Percentiles rank a stretch among this genome's conserved stretches.
Evolutionary conservation across 192 early-diverging fungal species (phyloP).

Genomic region (Dispira simplex): DNA sequence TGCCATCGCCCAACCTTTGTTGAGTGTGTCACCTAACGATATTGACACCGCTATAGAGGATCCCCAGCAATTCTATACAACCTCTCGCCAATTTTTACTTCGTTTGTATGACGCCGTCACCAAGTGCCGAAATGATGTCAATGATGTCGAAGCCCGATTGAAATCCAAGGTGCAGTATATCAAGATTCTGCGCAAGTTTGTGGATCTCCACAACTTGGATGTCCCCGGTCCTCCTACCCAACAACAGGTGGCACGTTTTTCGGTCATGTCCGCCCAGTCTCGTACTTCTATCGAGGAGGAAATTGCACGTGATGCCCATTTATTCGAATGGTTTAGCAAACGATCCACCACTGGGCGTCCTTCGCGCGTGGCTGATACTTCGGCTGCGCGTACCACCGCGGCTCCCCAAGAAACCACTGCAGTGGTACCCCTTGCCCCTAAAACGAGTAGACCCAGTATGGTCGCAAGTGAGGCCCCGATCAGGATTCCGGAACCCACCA

Average conservation of each 20-base stretch:
- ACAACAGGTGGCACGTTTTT: background rate
- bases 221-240: background rate
- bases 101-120: constrained; percentile 8
- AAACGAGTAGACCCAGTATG: too few relatives aligned
- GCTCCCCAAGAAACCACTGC: too few relatives aligned
- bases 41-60: background rate
- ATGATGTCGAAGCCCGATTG: background rate
- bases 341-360: background rate
- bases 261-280: background rate
- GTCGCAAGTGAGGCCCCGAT: too few relatives aligned
- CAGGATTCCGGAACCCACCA: too few relatives aligned
- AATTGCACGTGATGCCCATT: constrained; percentile 7
- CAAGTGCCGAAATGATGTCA: constrained; percentile 12
- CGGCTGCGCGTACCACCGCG: too few relatives aligned
- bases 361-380: too few relatives aligned
- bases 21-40: background rate
- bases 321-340: constrained; percentile 10
- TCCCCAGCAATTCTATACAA: background rate
- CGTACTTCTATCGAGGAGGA: constrained; percentile 9
- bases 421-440: too few relatives aligned
- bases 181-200: constrained; percentile 8
- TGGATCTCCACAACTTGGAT: constrained; percentile 3
- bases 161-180: constrained; percentile 3
- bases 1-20: background rate
- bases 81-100: constrained; percentile 8